These are phyloP conservation scores for Xylaria sp. DNA, from an alignment of 2,329 filamentous ascomycete species.

Conservation along the genomic window DNA sequence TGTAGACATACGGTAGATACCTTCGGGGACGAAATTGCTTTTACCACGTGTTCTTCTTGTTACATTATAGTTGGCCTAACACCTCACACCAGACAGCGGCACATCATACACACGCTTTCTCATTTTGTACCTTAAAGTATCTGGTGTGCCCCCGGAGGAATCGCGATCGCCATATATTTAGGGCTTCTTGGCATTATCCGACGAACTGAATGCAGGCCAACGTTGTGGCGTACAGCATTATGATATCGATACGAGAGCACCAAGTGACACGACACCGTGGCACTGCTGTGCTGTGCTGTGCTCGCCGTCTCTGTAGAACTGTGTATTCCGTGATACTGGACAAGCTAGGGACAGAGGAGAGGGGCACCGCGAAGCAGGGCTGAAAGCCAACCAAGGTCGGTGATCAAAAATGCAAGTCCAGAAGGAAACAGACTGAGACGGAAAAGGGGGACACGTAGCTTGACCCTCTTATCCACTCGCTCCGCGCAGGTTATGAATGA, in stretches of 20 bases:
- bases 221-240: neutral
- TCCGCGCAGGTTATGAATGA: neutral
- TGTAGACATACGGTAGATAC: neutral
- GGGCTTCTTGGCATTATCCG: neutral
- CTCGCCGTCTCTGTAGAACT: neutral
- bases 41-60: neutral
- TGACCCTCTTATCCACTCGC: neutral
- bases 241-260: neutral
- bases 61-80: neutral
- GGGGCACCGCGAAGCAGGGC: neutral
- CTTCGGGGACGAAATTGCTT: neutral
- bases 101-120: too few relatives aligned
- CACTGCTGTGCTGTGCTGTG: neutral
- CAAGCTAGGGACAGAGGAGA: neutral
- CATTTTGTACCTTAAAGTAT: too few relatives aligned
- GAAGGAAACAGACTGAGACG: neutral
- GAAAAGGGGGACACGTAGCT: neutral
- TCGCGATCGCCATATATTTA: too few relatives aligned
- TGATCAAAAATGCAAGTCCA: neutral
- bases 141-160: neutral
- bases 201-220: neutral
- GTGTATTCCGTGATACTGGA: neutral
- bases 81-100: neutral
- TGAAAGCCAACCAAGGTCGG: neutral
- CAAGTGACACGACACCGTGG: neutral